A percentile compares a stretch with the other conserved stretches of the same genome.
These are phyloP conservation scores for Conoideocrella luteorostrata DNA, from an alignment of 2,329 filamentous ascomycete species.

Conservation along the genomic window DNA sequence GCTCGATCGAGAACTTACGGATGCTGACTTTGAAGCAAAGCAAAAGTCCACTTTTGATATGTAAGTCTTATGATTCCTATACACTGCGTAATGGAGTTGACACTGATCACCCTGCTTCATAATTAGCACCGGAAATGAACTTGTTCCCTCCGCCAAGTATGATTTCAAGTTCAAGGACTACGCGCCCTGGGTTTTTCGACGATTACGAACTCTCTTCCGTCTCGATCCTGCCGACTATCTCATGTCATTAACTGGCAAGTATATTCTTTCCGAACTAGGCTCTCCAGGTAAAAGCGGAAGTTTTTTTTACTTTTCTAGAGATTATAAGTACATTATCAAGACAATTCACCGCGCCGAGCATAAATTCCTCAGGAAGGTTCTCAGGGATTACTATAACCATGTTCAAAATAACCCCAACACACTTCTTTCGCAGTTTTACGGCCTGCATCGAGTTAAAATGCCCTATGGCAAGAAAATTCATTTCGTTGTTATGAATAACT, in stretches of 20 bases:
- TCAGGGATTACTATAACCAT: conserved; percentile 90
- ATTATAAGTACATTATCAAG: conserved; percentile 99
- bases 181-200: conserved; percentile 98
- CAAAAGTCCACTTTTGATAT: conserved; percentile 99
- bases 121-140: conserved; percentile 80
- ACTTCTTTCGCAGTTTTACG: conserved; percentile 94
- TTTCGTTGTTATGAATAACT: conserved; percentile 99
- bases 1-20: conserved; percentile 80
- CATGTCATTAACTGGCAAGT: conserved; percentile 96
- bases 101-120: too few species aligned
- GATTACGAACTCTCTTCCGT: conserved; percentile 78
- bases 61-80: conserved; percentile 54
- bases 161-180: conserved; percentile 99
- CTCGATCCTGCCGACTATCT: conserved; percentile 96
- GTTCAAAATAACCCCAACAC: conserved; percentile 93
- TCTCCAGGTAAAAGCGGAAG: conserved; percentile 97
- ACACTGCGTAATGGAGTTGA: too few species aligned
- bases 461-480: conserved; percentile 97
- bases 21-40: conserved; percentile 86
- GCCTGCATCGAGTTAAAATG: conserved; percentile 94
- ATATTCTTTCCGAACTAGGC: conserved; percentile 93
- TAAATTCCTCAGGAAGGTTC: conserved; percentile 75
- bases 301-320: conserved; percentile 98
- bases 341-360: conserved; percentile 96
- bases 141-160: conserved; percentile 97